phyloP scores from a whole-genome alignment of 768 basidiomycete species.

The Podaxis sp. region DNA sequence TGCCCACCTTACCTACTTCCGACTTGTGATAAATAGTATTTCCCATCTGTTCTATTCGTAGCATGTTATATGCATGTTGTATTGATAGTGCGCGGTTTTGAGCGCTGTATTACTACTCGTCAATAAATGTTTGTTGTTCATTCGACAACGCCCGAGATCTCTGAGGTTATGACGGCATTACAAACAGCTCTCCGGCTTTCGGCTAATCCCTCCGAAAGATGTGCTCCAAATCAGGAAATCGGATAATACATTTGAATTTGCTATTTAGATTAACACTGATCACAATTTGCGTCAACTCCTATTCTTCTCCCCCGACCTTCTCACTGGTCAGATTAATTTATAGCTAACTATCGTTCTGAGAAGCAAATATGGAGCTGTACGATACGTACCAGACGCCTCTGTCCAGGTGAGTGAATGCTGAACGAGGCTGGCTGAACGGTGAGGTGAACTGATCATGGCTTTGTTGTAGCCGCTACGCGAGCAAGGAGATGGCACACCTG shows the following conservation, averaged over 20 bases:
- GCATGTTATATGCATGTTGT: slow-evolving; percentile 9
- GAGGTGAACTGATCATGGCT: background rate
- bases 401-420: slow-evolving; percentile 52
- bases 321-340: background rate
- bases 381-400: slow-evolving; percentile 82
- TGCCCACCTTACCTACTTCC: slow-evolving; percentile 1
- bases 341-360: background rate
- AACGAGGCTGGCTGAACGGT: background rate
- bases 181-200: background rate
- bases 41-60: background rate
- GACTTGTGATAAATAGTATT: slow-evolving; percentile 10
- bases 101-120: slow-evolving; percentile 8
- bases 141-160: background rate
- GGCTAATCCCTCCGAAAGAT: background rate
- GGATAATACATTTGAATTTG: background rate
- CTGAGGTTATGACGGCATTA: background rate
- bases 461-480: slow-evolving; percentile 86
- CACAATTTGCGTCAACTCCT: background rate
- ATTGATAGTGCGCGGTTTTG: slow-evolving; percentile 13
- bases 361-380: slow-evolving; percentile 53
- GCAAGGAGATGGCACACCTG: slow-evolving; percentile 96
- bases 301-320: background rate
- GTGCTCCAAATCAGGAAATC: slow-evolving; percentile 2
- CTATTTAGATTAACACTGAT: background rate
- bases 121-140: background rate